Evolutionary conservation across 2,329 filamentous ascomycete species (phyloP).

Genomic region (Sclerotiophoma versabilis): DNA sequence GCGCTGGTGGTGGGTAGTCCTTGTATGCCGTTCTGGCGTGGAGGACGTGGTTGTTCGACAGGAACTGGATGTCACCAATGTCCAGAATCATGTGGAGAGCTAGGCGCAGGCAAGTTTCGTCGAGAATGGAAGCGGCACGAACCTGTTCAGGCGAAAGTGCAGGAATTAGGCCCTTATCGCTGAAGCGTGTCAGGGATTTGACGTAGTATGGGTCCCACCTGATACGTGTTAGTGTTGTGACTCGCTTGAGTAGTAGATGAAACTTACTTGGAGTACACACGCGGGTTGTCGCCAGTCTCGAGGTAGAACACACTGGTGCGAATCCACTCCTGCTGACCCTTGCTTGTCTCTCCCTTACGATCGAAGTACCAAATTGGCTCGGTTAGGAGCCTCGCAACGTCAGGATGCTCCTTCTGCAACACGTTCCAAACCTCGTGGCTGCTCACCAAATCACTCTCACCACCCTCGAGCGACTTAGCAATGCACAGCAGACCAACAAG

Average conservation of each 20-base stretch:
- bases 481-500: constrained; percentile 85
- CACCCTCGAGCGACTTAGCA: constrained; percentile 77
- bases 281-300: constrained; percentile 69
- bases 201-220: constrained; percentile 89
- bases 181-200: constrained; percentile 76
- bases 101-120: constrained; percentile 76
- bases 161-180: constrained; percentile 74
- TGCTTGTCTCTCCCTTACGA: constrained; percentile 81
- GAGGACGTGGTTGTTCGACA: constrained; percentile 80
- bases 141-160: constrained; percentile 72
- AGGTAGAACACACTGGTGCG: constrained; percentile 76
- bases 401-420: constrained; percentile 75
- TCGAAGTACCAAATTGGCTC: constrained; percentile 91
- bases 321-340: constrained; percentile 78
- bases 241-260: not conserved
- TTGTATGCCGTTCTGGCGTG: constrained; percentile 84
- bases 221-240: constrained; percentile 15
- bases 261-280: constrained; percentile 75
- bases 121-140: constrained; percentile 72
- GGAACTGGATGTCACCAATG: constrained; percentile 86
- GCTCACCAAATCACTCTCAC: constrained; percentile 82
- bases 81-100: constrained; percentile 86
- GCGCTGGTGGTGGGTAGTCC: constrained; percentile 71
- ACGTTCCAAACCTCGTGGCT: constrained; percentile 83
- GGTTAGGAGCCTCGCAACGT: constrained; percentile 77